A percentile compares a stretch with the other conserved stretches of the same genome.
phyloP scores from a whole-genome alignment of 768 basidiomycete species.

The Chalciporus piperatus region DNA sequence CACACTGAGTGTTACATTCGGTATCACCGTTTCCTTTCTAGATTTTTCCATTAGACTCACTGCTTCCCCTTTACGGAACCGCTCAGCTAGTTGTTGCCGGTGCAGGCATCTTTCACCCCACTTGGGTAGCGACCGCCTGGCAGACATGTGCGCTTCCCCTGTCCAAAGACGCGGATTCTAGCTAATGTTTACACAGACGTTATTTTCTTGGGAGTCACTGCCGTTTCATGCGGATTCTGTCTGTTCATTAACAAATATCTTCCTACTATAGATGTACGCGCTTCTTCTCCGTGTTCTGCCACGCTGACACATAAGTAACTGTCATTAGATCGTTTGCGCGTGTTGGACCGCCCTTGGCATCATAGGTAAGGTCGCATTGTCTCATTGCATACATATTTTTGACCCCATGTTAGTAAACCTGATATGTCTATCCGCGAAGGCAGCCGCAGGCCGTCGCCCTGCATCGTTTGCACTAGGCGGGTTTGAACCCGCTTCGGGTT shows the following conservation, averaged over 20 bases:
- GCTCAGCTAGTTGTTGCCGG: slow-evolving; percentile 61
- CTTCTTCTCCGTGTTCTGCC: background rate
- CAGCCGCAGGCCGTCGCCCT: slow-evolving; percentile 51
- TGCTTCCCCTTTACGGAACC: slow-evolving; percentile 39
- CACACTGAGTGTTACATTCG: slow-evolving; percentile 64
- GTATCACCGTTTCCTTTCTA: slow-evolving; percentile 16
- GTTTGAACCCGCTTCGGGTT: slow-evolving; percentile 66
- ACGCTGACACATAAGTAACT: slow-evolving; percentile 5
- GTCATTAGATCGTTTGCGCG: slow-evolving; percentile 50
- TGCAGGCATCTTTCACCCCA: slow-evolving; percentile 52
- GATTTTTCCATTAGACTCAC: background rate
- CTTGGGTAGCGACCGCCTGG: slow-evolving; percentile 58
- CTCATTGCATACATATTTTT: background rate
- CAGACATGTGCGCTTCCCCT: slow-evolving; percentile 47
- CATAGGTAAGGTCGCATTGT: slow-evolving; percentile 35
- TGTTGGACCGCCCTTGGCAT: slow-evolving; percentile 62
- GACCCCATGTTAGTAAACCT: slow-evolving; percentile 47
- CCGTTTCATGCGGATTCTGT: slow-evolving; percentile 47
- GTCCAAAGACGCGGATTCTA: background rate
- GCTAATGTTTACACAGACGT: slow-evolving; percentile 36
- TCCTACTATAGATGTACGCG: slow-evolving; percentile 46
- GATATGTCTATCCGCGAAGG: slow-evolving; percentile 54
- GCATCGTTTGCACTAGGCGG: slow-evolving; percentile 55
- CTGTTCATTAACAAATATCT: slow-evolving; percentile 54
- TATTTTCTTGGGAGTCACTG: slow-evolving; percentile 54